A percentile compares a stretch with the other conserved stretches of the same genome.
Evolutionary conservation across 208 protist genomes (phyloP).

Genomic region (Leishmania tropica): DNA sequence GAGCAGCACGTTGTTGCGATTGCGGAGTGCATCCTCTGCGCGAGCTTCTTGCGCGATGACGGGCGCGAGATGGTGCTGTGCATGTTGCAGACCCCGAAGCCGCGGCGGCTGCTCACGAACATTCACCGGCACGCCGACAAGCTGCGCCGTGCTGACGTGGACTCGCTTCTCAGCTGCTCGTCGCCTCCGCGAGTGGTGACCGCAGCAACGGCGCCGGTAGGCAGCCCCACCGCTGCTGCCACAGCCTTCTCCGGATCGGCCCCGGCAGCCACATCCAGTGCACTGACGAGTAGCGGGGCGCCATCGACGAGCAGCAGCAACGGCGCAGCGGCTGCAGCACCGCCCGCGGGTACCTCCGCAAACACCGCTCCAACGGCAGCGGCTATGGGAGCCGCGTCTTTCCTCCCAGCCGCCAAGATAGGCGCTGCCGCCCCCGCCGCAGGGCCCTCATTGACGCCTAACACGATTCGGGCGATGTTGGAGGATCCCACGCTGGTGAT

Average conservation of each 20-base stretch:
- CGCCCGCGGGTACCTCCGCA: background rate
- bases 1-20: slow-evolving; percentile 22
- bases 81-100: slow-evolving; percentile 72
- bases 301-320: background rate
- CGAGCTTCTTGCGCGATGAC: slow-evolving; percentile 76
- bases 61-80: slow-evolving; percentile 80
- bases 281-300: background rate
- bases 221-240: slow-evolving; percentile 5
- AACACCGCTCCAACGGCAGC: background rate
- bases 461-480: slow-evolving; percentile 15
- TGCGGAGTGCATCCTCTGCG: slow-evolving; percentile 66
- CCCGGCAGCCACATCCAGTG: background rate
- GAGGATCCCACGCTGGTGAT: slow-evolving; percentile 42
- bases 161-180: background rate
- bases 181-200: slow-evolving; percentile 6
- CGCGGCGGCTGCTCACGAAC: slow-evolving; percentile 23
- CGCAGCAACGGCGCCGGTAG: background rate
- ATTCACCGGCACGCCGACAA: slow-evolving; percentile 34
- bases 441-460: background rate
- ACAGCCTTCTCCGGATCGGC: background rate
- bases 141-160: slow-evolving; percentile 19
- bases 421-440: background rate
- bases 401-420: background rate
- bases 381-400: background rate
- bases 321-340: background rate